phyloP scores from a whole-genome alignment of 169 alveolate species.

The Fabrea salina region DNA sequence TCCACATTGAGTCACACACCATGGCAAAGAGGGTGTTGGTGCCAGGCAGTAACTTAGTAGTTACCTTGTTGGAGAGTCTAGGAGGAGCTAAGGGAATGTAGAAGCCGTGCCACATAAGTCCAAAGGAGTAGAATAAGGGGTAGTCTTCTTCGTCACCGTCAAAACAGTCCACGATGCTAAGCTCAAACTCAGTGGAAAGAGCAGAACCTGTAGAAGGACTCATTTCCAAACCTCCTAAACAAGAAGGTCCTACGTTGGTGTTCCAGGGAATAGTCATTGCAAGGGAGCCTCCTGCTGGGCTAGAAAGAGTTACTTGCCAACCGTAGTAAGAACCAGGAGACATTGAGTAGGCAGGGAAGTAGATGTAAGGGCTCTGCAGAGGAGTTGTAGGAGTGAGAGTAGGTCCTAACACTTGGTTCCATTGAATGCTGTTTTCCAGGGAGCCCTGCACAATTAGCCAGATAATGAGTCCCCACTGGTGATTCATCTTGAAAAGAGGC shows the following conservation, averaged over 20 bases:
- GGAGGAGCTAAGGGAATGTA: too few species aligned
- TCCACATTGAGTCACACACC: too few species aligned
- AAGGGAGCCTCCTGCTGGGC: not conserved
- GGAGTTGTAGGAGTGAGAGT: not conserved
- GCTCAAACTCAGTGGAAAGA: not conserved
- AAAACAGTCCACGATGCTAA: not conserved
- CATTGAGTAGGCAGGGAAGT: not conserved
- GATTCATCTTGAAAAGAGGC: not conserved
- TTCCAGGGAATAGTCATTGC: not conserved
- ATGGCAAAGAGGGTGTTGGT: too few species aligned
- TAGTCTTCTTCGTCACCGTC: constrained; percentile 15
- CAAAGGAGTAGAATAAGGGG: not conserved
- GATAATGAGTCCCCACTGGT: not conserved
- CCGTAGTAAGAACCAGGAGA: not conserved
- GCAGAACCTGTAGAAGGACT: not conserved
- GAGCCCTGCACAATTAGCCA: not conserved
- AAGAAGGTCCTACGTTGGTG: not conserved
- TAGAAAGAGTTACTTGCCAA: not conserved
- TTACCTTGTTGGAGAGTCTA: too few species aligned
- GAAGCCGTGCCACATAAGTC: too few species aligned
- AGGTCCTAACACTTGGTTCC: not conserved
- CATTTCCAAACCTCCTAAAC: not conserved
- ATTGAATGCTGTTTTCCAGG: not conserved
- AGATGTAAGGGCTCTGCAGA: not conserved
- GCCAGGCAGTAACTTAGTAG: too few species aligned